These are phyloP conservation scores for Anthracocystis panici-leucophaei DNA, from an alignment of 1,284 basidiomycete genomes.

Conservation along the genomic window DNA sequence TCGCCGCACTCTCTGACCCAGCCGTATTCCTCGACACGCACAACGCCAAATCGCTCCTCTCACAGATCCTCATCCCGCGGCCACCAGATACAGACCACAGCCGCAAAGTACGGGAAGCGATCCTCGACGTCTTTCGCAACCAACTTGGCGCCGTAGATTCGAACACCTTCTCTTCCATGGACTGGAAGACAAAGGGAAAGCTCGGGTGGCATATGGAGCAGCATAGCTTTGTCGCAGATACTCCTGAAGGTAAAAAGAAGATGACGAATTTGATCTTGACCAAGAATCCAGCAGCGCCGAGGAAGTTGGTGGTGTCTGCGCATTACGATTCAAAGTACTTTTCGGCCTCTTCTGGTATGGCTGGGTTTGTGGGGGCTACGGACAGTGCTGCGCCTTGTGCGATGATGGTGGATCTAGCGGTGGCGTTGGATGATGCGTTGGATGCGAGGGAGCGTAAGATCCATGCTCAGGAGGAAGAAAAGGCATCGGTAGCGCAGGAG, in stretches of 20 bases:
- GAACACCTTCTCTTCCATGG: constrained; percentile 5
- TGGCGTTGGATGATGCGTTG: constrained; percentile 60
- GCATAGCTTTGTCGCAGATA: constrained; percentile 70
- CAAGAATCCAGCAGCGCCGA: constrained; percentile 83
- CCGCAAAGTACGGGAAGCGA: constrained; percentile 48
- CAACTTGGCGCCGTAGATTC: constrained; percentile 25
- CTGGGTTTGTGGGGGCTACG: constrained; percentile 93
- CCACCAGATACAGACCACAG: constrained; percentile 60
- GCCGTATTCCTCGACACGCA: constrained; percentile 43
- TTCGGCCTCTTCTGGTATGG: constrained; percentile 75
- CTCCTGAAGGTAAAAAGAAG: constrained; percentile 82
- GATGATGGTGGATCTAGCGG: constrained; percentile 72
- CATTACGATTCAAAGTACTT: constrained; percentile 98
- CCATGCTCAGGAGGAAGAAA: constrained; percentile 11
- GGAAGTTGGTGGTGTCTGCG: constrained; percentile 87
- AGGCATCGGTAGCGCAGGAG: constrained; percentile 73
- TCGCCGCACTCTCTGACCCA: constrained; percentile 43
- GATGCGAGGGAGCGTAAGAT: constrained; percentile 47
- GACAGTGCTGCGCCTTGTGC: constrained; percentile 97
- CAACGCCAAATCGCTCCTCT: constrained; percentile 54
- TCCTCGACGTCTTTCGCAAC: constrained; percentile 51
- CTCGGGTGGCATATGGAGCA: constrained; percentile 62
- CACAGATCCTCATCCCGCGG: constrained; percentile 66
- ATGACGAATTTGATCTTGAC: constrained; percentile 96
- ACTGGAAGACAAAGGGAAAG: constrained; percentile 15